A percentile compares a stretch with the other conserved stretches of the same genome.
These are phyloP conservation scores for Mortierella sp. DNA, from an alignment of 371 early-diverging fungal species.

Conservation along the genomic window DNA sequence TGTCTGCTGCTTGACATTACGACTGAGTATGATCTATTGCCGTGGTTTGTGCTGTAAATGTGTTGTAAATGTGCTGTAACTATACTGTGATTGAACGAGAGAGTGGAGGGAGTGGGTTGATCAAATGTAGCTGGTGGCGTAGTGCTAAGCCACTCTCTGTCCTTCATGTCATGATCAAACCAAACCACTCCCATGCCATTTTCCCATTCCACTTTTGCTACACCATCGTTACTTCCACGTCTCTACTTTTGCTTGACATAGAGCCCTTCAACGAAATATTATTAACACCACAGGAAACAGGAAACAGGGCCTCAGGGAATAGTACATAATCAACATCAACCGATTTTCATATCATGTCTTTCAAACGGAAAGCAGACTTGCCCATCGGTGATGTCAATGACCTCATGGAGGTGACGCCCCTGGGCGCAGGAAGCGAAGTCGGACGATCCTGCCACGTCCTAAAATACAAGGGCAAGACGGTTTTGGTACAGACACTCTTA, in stretches of 20 bases:
- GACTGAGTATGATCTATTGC: background rate
- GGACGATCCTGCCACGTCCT: constrained; percentile 98
- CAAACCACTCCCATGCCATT: too few relatives aligned
- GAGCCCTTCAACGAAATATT: too few relatives aligned
- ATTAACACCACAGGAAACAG: too few relatives aligned
- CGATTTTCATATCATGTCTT: constrained; percentile 21
- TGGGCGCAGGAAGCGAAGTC: constrained; percentile 99
- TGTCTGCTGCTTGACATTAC: constrained; percentile 36
- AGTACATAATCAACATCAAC: too few relatives aligned
- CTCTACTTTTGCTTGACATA: too few relatives aligned
- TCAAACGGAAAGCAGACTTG: constrained; percentile 49
- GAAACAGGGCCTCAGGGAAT: too few relatives aligned
- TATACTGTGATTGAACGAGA: background rate
- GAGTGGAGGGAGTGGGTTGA: background rate
- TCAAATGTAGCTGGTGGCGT: background rate
- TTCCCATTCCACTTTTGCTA: too few relatives aligned
- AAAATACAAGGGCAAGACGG: constrained; percentile 96
- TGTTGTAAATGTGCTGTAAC: too few relatives aligned
- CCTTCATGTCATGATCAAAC: too few relatives aligned
- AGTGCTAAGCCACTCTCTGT: constrained; percentile 8
- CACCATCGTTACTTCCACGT: too few relatives aligned
- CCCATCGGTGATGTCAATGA: constrained; percentile 73
- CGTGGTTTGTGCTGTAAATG: too few relatives aligned
- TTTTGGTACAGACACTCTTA: constrained; percentile 77
- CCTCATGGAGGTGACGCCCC: constrained; percentile 89